Evolutionary conservation across 2,329 filamentous ascomycete genomes (phyloP), one percentile per base, ranked within the genome.

Genomic region (Pochonia chlamydosporia): DNA sequence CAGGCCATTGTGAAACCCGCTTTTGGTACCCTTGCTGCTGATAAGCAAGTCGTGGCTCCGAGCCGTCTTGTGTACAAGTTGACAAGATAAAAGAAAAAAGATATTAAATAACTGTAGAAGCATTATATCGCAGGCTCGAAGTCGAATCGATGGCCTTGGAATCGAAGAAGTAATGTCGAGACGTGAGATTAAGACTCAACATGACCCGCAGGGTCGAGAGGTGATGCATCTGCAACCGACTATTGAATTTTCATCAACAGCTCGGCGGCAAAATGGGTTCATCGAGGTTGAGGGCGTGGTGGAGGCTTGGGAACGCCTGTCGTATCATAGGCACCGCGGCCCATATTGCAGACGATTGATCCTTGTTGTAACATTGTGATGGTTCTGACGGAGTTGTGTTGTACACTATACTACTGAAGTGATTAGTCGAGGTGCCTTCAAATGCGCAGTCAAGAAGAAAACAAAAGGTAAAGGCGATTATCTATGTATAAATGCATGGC

Each of bases 301-400:
- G 68, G 67, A 47, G 73, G 73, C 63, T 76, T 75, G 49, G 67
- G 63, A 21, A 75, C 63, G 40, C 72, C 72, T 21, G 73, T 76
- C 52, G 71, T 74, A 54, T 77, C 74, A 57, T 77, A 77, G 53
- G 72, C 73, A 49, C 74, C 73, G 49, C 74, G 67, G 51, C 71
- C 74, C 70, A 75, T 74, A 60, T 75, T 72, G 63, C 55, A 60
- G 43, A 60, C 58, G 51, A 54, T 60, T 50, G 62, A 60, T 44
- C 58, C 59, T 49, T 57, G 52, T 52, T 63, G 56, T 52, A 67
- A 53, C 69, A 72, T 72, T 52, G 52, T 68, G 59, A 52, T 13
- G 25, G 6, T 16, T 23, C 26, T 25, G 49, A 44, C 20, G 40
- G 20, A 46, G 26, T 36, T 35, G 30, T 44, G 18, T 40, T 43